Evolutionary conservation across 2,329 filamentous ascomycete species (phyloP), one percentile per base, ranked within the genome.

Genomic region (Botrytis cinerea): DNA sequence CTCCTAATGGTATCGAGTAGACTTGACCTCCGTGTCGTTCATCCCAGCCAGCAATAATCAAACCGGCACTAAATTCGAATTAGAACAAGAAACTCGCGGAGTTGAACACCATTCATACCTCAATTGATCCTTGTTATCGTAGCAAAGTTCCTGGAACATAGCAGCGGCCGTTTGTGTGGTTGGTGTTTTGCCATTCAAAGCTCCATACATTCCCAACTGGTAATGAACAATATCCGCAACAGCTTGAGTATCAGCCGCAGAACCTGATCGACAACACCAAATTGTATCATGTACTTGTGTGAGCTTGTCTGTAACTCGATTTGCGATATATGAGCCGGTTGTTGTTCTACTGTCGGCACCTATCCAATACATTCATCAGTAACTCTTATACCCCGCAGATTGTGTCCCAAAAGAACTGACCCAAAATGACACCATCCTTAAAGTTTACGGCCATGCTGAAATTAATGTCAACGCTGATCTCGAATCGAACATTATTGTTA

Each of bases 11-110:
- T 82, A 99, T 98, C 80, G 93, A 96, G 86, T 98, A 99, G 76
- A 99, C 95, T 83, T 98, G 95, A 68, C 96, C 96, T 78, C 96
- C 96, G 83, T 98, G 94, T 82, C 94, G 91, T 81, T 93, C 91
- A 83, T 99, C 96, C 89, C 95, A 98, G 76, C 96, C 96, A n/a
- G 95, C 96, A 82, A 99, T 97, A 82, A 99, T 98, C 81, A 99
- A 92, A 70, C 96, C 96, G 68, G 96, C 96, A 79, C 95, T 97
- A 59, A 78, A 72, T 45, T 8, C 32, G 45, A 54, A 73, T 81
- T 74, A 81, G 78, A 70, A 28, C 40, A 32, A 35, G n/a, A 48
- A 61, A 35, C n/a, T 35, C 32, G 35, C 22, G 5, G 48, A 66
- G 40, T 61, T 35, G 10, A 68, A 5, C 18, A 46, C 46, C 59